These are phyloP conservation scores for Mrakiaceae sp. DNA, from an alignment of 1,284 basidiomycete species.

Conservation along the genomic window DNA sequence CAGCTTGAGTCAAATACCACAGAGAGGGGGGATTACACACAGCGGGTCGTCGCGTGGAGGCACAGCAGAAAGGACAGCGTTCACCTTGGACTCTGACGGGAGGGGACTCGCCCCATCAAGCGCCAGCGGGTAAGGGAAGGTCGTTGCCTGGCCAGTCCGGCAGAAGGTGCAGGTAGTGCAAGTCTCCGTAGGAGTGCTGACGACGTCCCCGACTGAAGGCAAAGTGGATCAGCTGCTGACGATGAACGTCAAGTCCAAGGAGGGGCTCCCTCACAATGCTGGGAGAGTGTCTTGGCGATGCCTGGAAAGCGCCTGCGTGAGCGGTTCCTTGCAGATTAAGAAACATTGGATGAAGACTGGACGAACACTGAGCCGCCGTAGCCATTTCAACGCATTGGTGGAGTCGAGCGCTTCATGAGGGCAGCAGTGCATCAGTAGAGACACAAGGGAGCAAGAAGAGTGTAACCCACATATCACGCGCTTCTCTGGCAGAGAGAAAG, in stretches of 20 bases:
- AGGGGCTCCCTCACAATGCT: background rate
- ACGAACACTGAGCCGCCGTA: slow-evolving; percentile 22
- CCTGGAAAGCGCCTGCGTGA: background rate
- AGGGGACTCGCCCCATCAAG: background rate
- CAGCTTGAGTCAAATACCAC: too few species aligned
- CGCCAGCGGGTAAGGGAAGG: background rate
- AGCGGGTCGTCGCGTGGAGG: background rate
- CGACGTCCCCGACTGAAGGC: background rate
- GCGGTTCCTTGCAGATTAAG: background rate
- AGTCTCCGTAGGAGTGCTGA: background rate
- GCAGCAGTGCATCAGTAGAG: too few species aligned
- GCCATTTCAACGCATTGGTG: slow-evolving; percentile 39
- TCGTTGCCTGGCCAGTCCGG: background rate
- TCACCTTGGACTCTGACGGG: background rate
- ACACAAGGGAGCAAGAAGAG: too few species aligned
- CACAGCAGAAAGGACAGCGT: background rate
- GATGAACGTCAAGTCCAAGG: background rate
- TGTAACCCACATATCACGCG: slow-evolving; percentile 32
- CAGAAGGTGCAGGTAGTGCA: background rate
- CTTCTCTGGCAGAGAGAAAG: slow-evolving; percentile 30
- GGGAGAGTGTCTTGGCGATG: slow-evolving; percentile 4
- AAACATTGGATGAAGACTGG: background rate
- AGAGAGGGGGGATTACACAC: background rate
- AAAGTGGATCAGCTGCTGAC: too few species aligned
- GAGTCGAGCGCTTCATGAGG: slow-evolving; percentile 28